Base-by-base conservation (phyloP, 805 yeast genomes). In the Ogataea henricii region DNA sequence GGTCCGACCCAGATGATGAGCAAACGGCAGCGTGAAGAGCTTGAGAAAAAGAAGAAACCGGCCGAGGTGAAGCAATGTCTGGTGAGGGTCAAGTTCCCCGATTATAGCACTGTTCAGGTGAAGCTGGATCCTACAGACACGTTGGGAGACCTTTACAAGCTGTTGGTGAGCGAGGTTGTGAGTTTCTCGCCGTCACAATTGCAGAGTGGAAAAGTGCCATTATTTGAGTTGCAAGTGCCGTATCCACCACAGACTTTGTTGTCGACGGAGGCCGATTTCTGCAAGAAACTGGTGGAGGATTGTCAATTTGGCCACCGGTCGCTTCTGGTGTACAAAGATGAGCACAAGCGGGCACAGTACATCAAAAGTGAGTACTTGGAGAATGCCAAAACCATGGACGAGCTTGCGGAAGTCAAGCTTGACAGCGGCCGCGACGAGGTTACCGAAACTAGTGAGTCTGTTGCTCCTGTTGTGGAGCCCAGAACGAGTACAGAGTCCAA, bases 21-120 rank as follows among this genome's bases (percentile, higher is more conserved):
- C 6, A 63, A 47, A 36, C 48, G 62, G 32, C 70, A 75, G 37
- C 72, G 71, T 39, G 62, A 65, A 33, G 58, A 67, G 39, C 56
- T 65, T 17, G 60, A 59, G 7, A 50, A 52, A 3, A 62, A 56
- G 52, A 64, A 54, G n/a, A 25, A 25, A 16, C 42, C 42, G 20
- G 29, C 47, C 48, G 66, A 59, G 44, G 49, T 51, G 33, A 65
- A 59, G 12, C 61, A 63, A 40, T 73, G 80, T 43, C 59, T 68
- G 6, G 60, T 83, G 1, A 69, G 89, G 47, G 56, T 84, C 9
- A 70, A 77, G 45, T 77, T 85, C 49, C 87, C 88, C 0, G 87
- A 84, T 60, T 72, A 74, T 46, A 69, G 74, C 2, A 68, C 68
- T 18, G 58, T 83, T 1, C 82, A 83, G 53, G 68, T 79, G 14